These are phyloP conservation scores for Aegle marmelos DNA, from an alignment of 345 rosid genomes.

Conservation along the genomic window DNA sequence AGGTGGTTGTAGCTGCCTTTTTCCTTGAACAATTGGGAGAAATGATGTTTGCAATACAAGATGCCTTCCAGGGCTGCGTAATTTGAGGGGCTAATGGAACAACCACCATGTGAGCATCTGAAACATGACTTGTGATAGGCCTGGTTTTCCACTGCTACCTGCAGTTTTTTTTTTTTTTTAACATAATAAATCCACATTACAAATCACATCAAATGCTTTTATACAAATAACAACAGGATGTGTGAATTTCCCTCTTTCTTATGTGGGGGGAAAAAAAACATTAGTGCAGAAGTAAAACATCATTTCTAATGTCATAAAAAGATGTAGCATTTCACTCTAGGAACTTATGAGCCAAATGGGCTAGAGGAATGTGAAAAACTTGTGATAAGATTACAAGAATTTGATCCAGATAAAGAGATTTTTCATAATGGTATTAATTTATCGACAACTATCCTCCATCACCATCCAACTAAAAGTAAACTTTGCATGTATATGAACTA, in stretches of 20 bases:
- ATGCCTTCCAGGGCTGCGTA: conserved; percentile 98
- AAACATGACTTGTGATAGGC: conserved; percentile 92
- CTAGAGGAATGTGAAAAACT: neutral
- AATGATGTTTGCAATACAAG: conserved; percentile 94
- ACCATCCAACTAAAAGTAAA: neutral
- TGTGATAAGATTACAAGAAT: neutral
- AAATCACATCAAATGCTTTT: neutral
- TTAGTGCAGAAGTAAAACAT: neutral
- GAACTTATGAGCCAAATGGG: neutral
- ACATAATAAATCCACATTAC: neutral
- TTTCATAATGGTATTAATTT: neutral
- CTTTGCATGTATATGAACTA: neutral
- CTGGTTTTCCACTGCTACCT: conserved; percentile 90
- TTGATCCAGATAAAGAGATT: no score
- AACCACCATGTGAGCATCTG: conserved; percentile 97
- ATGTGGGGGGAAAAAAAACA: neutral
- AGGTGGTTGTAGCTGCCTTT: conserved; percentile 97
- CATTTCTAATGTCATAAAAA: neutral
- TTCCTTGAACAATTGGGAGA: conserved; percentile 96
- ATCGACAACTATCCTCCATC: neutral
- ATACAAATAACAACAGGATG: neutral
- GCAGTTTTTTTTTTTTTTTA: neutral
- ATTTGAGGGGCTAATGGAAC: conserved; percentile 82
- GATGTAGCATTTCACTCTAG: neutral
- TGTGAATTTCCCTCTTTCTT: no score